Evolutionary conservation across 192 early-diverging fungal species (phyloP).

Genomic region (Coemansia sp.): DNA sequence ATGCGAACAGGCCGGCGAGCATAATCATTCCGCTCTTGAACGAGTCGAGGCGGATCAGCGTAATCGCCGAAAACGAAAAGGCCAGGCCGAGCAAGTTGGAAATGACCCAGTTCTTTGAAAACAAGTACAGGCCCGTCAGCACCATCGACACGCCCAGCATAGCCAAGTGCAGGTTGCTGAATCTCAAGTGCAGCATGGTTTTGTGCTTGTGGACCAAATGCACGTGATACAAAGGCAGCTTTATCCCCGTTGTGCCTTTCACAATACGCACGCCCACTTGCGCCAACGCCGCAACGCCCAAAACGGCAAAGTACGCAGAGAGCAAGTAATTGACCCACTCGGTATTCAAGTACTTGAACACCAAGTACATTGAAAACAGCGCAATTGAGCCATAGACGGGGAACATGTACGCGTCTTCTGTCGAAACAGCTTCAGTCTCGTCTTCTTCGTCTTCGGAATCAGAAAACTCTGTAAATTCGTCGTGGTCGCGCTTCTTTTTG

Average conservation of each 20-base stretch:
- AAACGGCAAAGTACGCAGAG: slow-evolving; percentile 77
- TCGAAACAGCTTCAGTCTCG: slow-evolving; percentile 75
- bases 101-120: slow-evolving; percentile 90
- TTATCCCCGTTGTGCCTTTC: slow-evolving; percentile 48
- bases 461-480: slow-evolving; percentile 49
- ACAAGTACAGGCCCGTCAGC: slow-evolving; percentile 71
- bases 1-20: slow-evolving; percentile 86
- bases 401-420: slow-evolving; percentile 90
- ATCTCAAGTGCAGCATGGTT: slow-evolving; percentile 43
- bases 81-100: slow-evolving; percentile 86
- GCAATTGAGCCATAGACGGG: slow-evolving; percentile 84
- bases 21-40: slow-evolving; percentile 97
- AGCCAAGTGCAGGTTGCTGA: slow-evolving; percentile 67
- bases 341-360: slow-evolving; percentile 83
- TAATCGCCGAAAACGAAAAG: slow-evolving; percentile 81
- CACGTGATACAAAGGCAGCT: slow-evolving; percentile 72
- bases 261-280: slow-evolving; percentile 61
- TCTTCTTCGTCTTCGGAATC: slow-evolving; percentile 66
- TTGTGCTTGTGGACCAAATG: slow-evolving; percentile 49
- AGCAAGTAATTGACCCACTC: slow-evolving; percentile 79
- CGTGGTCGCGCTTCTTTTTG: slow-evolving; percentile 25
- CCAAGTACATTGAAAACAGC: slow-evolving; percentile 78
- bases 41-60: slow-evolving; percentile 86
- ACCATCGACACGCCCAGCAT: slow-evolving; percentile 56
- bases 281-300: slow-evolving; percentile 77